phyloP scores from a whole-genome alignment of 108 stramenopile genomes.

The Skeletonema grethae region DNA sequence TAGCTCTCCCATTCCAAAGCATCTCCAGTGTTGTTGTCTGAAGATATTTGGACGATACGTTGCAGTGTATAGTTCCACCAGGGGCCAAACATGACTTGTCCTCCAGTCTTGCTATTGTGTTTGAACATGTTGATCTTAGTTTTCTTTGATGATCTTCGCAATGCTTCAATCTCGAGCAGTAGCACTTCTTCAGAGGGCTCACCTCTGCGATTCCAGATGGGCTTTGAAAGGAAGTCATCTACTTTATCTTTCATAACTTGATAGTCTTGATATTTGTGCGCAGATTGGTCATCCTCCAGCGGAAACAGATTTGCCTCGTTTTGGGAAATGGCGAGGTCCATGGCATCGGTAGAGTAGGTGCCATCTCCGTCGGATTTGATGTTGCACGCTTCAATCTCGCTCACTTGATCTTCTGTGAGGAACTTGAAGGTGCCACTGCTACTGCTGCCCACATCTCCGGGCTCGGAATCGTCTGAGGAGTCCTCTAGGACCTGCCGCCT shows the following conservation, averaged over 20 bases:
- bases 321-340: conserved; percentile 15
- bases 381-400: conserved; percentile 19
- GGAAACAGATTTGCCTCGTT: conserved; percentile 1
- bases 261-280: conserved; percentile 10
- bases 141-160: conserved; percentile 15
- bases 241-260: conserved; percentile 3
- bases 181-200: conserved; percentile 16
- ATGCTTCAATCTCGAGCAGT: conserved; percentile 18
- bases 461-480: conserved; percentile 22
- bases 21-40: conserved; percentile 1
- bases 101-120: conserved; percentile 16
- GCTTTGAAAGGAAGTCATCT: conserved; percentile 5
- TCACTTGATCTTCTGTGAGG: conserved; percentile 14
- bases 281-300: not conserved
- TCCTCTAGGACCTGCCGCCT: conserved; percentile 30
- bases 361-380: conserved; percentile 7
- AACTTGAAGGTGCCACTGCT: not conserved
- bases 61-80: conserved; percentile 37
- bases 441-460: conserved; percentile 5
- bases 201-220: conserved; percentile 13
- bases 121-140: conserved; percentile 22
- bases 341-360: conserved; percentile 16
- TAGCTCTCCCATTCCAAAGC: conserved; percentile 11
- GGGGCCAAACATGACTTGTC: conserved; percentile 26
- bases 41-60: conserved; percentile 14